Evolutionary conservation across 371 early-diverging fungal species (phyloP), one percentile per base, ranked within the genome.

Genomic region (Nematocida ironsii): DNA sequence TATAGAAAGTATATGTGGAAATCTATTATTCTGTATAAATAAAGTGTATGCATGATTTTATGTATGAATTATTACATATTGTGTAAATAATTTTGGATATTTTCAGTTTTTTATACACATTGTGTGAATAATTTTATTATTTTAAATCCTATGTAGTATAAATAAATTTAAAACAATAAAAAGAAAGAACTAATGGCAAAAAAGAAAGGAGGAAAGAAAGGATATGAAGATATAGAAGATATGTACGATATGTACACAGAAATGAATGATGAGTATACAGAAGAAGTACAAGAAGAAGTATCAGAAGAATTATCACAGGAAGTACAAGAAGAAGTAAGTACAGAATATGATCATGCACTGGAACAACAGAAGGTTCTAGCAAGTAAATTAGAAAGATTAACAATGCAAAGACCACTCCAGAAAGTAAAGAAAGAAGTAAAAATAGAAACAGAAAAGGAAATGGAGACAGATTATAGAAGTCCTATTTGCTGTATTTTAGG

Each of bases 401-500:
- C 81, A 90, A 91, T 61, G 90, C 90, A 83, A 90, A 91, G 91
- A 91, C 91, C 39, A 84, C 5, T 52, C 25, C 70, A 54, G 16
- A 61, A 60, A 84, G 84, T 20, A 42, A 54, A 73, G 42, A 48
- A 86, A 72, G 89, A 88, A 69, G 84, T 86, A 40, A 85, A 78
- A 60, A 82, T 80, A 45, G 81, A 74, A 20, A 86, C 83, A 52
- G 85, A 84, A 68, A 74, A 82, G 48, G 76, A 86, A 69, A 61
- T 66, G 74, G 55, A 57, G 58, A 56, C 72, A 66, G 85, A 87
- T 45, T 82, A 82, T 44, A 94, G 98, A 80, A 95, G 95, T 47
- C 98, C 98, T 9, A 98, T 98, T 88, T 95, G 95, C 90, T 94
- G 94, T 90, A 96, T 99, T 89, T 89, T 99, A 66, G 99, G 99